These are phyloP conservation scores for Anisodus tanguticus DNA, from an alignment of 257 asterid species.

Conservation along the genomic window DNA sequence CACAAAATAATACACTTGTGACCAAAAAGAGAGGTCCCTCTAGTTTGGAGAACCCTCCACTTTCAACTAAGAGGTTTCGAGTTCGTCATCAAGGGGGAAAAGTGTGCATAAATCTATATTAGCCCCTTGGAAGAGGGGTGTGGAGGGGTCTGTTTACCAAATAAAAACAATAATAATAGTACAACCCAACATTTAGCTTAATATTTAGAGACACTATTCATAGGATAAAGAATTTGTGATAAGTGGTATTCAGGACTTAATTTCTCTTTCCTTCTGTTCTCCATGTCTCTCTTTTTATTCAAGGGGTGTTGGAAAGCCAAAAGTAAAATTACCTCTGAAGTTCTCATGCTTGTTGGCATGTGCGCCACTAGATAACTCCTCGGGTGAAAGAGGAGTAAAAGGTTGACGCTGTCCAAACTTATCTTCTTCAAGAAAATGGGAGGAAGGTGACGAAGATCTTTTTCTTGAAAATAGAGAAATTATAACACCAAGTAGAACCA, in stretches of 20 bases:
- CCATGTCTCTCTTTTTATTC: neutral
- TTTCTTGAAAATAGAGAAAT: slow-evolving; percentile 42
- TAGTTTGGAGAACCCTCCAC: neutral
- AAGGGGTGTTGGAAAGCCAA: slow-evolving; percentile 15
- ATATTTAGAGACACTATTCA: neutral
- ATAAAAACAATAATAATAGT: neutral
- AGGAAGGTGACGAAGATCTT: slow-evolving; percentile 41
- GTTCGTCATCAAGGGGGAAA: neutral
- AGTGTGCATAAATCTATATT: neutral
- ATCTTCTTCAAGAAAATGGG: slow-evolving; percentile 54
- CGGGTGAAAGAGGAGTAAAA: slow-evolving; percentile 48
- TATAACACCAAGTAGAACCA: slow-evolving; percentile 42
- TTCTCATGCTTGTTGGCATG: slow-evolving; percentile 37
- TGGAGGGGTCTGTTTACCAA: neutral
- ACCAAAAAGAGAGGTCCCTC: slow-evolving; percentile 15
- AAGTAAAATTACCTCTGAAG: slow-evolving; percentile 41
- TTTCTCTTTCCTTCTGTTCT: slow-evolving; percentile 12
- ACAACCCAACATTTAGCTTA: neutral
- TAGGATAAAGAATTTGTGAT: neutral
- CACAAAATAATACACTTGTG: slow-evolving; percentile 24
- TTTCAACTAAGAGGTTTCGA: neutral
- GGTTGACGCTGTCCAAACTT: slow-evolving; percentile 44
- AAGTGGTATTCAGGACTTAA: neutral
- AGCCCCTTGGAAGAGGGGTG: neutral
- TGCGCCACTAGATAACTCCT: slow-evolving; percentile 37